Evolutionary conservation across 2,329 filamentous ascomycete species (phyloP), one percentile per base, ranked within the genome.

Genomic region (Neonectria faginata): DNA sequence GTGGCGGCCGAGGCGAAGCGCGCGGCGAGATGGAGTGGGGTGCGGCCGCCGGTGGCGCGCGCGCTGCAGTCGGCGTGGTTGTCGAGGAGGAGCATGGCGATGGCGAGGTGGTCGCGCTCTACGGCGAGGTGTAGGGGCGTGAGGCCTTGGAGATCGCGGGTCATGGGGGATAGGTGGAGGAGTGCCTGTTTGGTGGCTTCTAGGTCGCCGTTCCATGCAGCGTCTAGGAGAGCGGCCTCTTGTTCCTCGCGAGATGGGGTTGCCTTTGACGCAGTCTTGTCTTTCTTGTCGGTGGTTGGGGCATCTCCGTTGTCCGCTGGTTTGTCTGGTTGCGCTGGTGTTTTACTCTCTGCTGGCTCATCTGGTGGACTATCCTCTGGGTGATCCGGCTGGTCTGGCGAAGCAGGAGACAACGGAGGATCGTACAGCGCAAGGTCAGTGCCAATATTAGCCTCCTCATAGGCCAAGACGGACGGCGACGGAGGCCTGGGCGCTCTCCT

Each of bases 31-130:
- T 79, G 77, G 0, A 79, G 65, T 0, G 77, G 70, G 1, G 74
- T 78, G 7, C 75, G 75, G 12, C 76, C 77, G 1, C 74, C 71
- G 39, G 73, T 73, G 44, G 75, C 74, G 44, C 73, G 73, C 0
- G 73, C 67, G 29, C 74, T 66, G 31, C 70, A 50, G 47, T 74
- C 67, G 5, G 74, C 75, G 12, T 69, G 69, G 12, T 67, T 69
- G 55, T 78, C 77, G 10, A 74, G 67, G 6, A 79, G 71, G 25
- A 78, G 70, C 70, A 78, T 77, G n/a, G 76, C 71, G 7, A 77
- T 72, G 10, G 76, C 75, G 27, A 77, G 69, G 36, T 76, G 67
- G 54, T 79, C 77, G 1, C 75, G 70, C 31, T 78, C 75, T 0
- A 73, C 70, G 3, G 77, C 76, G 5, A 77, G 72, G 31, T 78